Evolutionary conservation across 106 monocot species (phyloP).

Genomic region (Hemerocallis citrina): DNA sequence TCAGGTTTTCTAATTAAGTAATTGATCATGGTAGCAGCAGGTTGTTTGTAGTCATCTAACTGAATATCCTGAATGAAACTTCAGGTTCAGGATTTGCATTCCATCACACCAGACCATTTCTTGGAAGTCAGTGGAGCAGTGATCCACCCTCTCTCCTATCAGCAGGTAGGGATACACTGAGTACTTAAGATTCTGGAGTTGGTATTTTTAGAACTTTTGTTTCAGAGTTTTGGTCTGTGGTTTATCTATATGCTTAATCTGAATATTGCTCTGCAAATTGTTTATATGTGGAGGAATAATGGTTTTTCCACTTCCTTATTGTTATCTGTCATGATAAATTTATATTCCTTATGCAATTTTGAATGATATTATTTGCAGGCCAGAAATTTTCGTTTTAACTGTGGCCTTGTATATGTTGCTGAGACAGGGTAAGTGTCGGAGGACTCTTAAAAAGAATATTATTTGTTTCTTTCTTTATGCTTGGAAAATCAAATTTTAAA

Average conservation of each 20-base stretch:
- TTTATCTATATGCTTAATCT: no score
- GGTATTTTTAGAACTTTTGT: no score
- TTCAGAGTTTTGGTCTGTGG: no score
- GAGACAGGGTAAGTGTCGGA: conserved; percentile 58
- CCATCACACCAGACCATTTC: conserved; percentile 76
- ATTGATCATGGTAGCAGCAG: no score
- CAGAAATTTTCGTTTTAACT: conserved; percentile 69
- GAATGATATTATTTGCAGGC: conserved; percentile 35
- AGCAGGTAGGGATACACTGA: conserved; percentile 39
- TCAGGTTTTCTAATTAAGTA: not conserved
- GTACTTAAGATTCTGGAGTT: no score
- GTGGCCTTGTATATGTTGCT: conserved; percentile 81
- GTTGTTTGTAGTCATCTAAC: no score
- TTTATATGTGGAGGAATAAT: not conserved
- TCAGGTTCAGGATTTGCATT: conserved; percentile 90
- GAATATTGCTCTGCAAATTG: no score
- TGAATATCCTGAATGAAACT: not conserved
- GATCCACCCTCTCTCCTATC: conserved; percentile 80
- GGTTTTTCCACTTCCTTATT: not conserved
- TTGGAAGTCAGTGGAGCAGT: conserved; percentile 87
- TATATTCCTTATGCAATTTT: not conserved
- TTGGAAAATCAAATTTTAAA: no score
- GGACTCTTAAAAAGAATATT: not conserved
- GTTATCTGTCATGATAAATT: not conserved
- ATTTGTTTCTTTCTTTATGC: not conserved